Percentiles rank a stretch among this genome's conserved stretches.
Conservation (phyloP, 2,329 filamentous ascomycete genomes). For the Curvularia sp. region DNA sequence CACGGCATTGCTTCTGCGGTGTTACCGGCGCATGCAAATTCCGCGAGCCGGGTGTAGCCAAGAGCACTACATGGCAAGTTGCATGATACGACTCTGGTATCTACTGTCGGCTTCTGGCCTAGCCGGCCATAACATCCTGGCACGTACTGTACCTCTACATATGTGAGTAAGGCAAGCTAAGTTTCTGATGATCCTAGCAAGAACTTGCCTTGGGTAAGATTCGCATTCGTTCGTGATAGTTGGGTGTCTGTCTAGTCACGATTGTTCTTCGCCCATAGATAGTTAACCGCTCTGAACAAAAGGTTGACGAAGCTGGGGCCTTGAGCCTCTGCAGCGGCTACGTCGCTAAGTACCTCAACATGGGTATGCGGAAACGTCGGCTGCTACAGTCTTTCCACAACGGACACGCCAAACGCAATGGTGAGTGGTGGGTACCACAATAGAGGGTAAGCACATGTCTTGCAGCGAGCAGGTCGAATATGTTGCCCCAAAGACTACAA, state of each 20-base stretch:
- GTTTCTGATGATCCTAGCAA: neutral
- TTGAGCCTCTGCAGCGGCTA: neutral
- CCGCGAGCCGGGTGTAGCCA: conserved; percentile 23
- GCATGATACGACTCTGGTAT: conserved; percentile 18
- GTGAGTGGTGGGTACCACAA: neutral
- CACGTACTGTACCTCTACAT: neutral
- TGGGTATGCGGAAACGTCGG: neutral
- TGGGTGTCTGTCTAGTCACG: neutral
- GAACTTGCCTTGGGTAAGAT: neutral
- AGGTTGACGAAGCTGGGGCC: neutral
- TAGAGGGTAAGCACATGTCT: neutral
- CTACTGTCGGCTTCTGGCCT: conserved; percentile 14
- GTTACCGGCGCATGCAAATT: conserved; percentile 17
- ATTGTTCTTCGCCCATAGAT: neutral
- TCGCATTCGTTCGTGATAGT: neutral
- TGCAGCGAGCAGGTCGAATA: neutral
- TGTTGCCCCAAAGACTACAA: neutral
- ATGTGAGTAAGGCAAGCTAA: conserved; percentile 12
- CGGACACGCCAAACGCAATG: neutral
- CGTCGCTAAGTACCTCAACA: neutral
- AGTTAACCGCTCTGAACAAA: neutral
- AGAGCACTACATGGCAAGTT: conserved; percentile 28
- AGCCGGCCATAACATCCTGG: conserved; percentile 17
- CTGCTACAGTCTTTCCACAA: neutral
- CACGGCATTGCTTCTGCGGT: conserved; percentile 23